Evolutionary conservation across 2,329 filamentous ascomycete genomes (phyloP).

Genomic region (Aspergillus jensenii): DNA sequence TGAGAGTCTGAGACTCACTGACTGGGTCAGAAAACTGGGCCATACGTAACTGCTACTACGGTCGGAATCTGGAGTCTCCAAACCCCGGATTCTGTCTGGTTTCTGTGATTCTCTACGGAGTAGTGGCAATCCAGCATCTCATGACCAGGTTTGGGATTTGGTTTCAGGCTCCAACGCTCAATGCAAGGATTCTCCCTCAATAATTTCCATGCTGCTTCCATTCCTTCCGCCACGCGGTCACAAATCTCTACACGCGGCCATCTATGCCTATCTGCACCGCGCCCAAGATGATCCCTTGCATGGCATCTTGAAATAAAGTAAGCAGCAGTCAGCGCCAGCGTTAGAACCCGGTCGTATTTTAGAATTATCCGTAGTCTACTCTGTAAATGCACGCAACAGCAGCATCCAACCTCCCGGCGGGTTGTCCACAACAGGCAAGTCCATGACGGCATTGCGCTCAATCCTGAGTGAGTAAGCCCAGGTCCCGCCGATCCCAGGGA

Average conservation of each 20-base stretch:
- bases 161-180: too few relatives aligned
- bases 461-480: neutral
- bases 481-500: constrained; percentile 2
- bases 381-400: neutral
- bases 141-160: neutral
- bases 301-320: neutral
- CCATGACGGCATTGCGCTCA: constrained; percentile 15
- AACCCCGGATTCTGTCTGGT: constrained; percentile 15
- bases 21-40: neutral
- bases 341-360: too few relatives aligned
- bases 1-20: too few relatives aligned
- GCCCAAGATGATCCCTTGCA: neutral
- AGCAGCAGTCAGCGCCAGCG: too few relatives aligned
- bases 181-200: neutral
- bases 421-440: constrained; percentile 20
- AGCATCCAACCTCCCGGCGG: constrained; percentile 9
- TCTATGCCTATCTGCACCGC: too few relatives aligned
- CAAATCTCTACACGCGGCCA: too few relatives aligned
- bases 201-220: neutral
- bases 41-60: neutral
- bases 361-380: too few relatives aligned
- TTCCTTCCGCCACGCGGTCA: neutral
- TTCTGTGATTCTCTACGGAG: too few relatives aligned
- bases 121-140: neutral
- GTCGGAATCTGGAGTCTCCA: constrained; percentile 17